A percentile compares a stretch with the other conserved stretches of the same genome.
phyloP scores from a whole-genome alignment of 108 stramenopile genomes.

The Licmophora abbreviata region DNA sequence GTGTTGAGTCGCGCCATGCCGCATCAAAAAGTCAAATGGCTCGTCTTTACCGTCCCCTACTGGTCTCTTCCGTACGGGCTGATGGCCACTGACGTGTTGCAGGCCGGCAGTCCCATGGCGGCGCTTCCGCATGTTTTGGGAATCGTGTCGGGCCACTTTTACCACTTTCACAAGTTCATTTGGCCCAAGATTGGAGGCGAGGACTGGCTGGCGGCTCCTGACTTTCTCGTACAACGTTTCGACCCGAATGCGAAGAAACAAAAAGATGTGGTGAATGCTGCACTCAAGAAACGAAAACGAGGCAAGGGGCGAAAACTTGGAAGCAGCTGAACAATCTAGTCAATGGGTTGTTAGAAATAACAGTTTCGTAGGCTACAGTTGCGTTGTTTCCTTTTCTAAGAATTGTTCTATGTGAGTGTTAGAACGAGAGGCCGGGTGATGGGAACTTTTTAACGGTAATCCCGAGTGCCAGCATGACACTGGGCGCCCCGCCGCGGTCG shows the following conservation, averaged over 20 bases:
- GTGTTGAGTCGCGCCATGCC: conserved; percentile 81
- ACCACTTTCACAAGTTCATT: conserved; percentile 71
- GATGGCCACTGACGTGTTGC: conserved; percentile 77
- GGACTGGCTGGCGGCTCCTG: conserved; percentile 81
- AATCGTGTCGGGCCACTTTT: conserved; percentile 82
- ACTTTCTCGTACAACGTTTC: conserved; percentile 40
- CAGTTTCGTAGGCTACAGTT: background rate
- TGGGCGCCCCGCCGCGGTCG: conserved; percentile 26
- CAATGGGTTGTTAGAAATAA: background rate
- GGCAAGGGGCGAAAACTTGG: conserved; percentile 77
- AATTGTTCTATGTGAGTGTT: conserved; percentile 2
- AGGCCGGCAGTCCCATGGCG: conserved; percentile 52
- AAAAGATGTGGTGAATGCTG: conserved; percentile 46
- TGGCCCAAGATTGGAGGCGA: conserved; percentile 76
- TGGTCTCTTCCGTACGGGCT: conserved; percentile 80
- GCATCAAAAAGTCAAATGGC: conserved; percentile 77
- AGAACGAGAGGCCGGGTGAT: conserved; percentile 45
- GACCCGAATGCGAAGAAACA: conserved; percentile 43
- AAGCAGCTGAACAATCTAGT: conserved; percentile 9
- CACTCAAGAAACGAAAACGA: conserved; percentile 61
- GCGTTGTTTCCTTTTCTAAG: background rate
- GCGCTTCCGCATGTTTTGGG: conserved; percentile 82
- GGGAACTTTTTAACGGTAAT: conserved; percentile 56
- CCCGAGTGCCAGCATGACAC: conserved; percentile 33
- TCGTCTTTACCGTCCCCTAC: conserved; percentile 81